Percentiles rank a stretch among this genome's conserved stretches.
phyloP scores from a whole-genome alignment of 208 protist genomes.

The Leishmania guyanensis region DNA sequence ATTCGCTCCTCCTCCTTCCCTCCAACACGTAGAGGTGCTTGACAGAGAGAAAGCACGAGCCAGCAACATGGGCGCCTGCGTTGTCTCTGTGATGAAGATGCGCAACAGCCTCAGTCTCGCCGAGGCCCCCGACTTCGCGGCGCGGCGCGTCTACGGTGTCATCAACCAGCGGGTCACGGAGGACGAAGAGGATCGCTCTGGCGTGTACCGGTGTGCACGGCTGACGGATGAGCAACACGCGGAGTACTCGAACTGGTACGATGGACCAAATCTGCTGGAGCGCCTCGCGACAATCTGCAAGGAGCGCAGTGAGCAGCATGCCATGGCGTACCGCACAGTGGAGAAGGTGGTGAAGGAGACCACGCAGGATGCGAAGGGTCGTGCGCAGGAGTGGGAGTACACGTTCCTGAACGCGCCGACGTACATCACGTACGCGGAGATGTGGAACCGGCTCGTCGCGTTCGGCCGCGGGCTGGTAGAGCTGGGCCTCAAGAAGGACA shows the following conservation, averaged over 20 bases:
- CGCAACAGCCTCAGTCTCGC: slow-evolving; percentile 37
- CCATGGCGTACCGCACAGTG: slow-evolving; percentile 56
- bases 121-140: slow-evolving; percentile 23
- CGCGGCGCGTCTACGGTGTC: slow-evolving; percentile 40
- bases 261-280: slow-evolving; percentile 48
- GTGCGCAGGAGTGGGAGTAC: slow-evolving; percentile 44
- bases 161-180: slow-evolving; percentile 44
- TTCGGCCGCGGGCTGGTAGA: slow-evolving; percentile 67
- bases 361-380: slow-evolving; percentile 46
- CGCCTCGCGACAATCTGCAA: slow-evolving; percentile 41
- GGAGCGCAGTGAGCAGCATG: slow-evolving; percentile 17
- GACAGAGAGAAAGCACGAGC: background rate
- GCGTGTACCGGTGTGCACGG: slow-evolving; percentile 51
- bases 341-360: slow-evolving; percentile 41
- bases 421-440: slow-evolving; percentile 59
- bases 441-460: slow-evolving; percentile 57
- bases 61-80: slow-evolving; percentile 53
- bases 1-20: background rate
- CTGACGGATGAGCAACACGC: slow-evolving; percentile 60
- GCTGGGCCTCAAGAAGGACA: slow-evolving; percentile 42
- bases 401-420: slow-evolving; percentile 52
- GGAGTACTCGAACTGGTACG: slow-evolving; percentile 41
- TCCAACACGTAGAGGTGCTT: background rate
- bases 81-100: slow-evolving; percentile 46
- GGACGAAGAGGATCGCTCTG: slow-evolving; percentile 41